Base-by-base conservation (phyloP, 371 early-diverging fungal genomes). In the Mucor ambiguus region DNA sequence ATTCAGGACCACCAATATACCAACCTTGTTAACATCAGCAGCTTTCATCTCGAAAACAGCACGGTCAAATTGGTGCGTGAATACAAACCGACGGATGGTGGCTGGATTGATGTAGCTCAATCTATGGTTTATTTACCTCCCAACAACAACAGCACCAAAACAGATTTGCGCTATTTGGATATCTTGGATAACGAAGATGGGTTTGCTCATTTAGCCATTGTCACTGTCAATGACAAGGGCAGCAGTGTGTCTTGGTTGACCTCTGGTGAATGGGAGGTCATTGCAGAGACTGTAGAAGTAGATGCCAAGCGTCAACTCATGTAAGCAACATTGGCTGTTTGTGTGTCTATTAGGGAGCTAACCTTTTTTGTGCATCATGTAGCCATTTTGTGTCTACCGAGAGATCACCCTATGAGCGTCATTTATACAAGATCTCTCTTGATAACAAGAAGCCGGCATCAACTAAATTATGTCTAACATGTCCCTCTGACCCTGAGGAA, bases 261-360 rank as follows among this genome's bases (percentile, higher is more conserved):
- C 0, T 73, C 74, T 9, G 98, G 97, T 7, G 76, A 86, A 61
- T 96, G 89, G 86, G 97, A 98, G 67, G 94, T 98, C 14, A 78
- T 89, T 14, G 56, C 83, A 24, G 85, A 86, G 3, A 81, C 87
- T 6, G 78, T 82, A 4, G 82, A 85, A 4, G 80, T 94, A n/a
- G 91, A 92, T 66, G 64, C 67, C 20, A 75, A 77, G 3, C 71
- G 77, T 7, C 87, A 89, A 28, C 56, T 81, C 4, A 82, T 93
- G 72, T 91, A 86, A 72, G 86, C 38, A 11, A 38, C 69, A 37
- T 2, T 7, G 6, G 10, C 0, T 49, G 41, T 33, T 57, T 37
- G 33, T 1, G 2, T 11, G 3, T 35, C 10, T 20, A 2, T 18
- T 14, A 4, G 37, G 37, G 28, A 5, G 29, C 26, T 28, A 28